Evolutionary conservation across 768 basidiomycete species (phyloP), one percentile per base, ranked within the genome.

Genomic region (Macrolepiota albuminosa): DNA sequence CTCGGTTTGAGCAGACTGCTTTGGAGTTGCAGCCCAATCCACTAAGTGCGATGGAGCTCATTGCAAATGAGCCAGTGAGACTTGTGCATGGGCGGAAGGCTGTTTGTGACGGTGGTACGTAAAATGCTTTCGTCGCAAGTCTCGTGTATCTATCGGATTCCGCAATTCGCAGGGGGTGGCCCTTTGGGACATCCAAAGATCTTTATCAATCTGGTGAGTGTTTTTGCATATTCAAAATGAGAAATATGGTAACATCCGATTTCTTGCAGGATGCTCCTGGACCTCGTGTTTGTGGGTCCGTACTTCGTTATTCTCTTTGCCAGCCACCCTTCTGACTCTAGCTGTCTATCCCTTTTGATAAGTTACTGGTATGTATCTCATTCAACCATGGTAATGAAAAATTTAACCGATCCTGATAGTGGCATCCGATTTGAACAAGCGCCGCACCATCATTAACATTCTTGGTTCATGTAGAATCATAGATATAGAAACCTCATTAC

Each of bases 101-200:
- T 2, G 80, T 88, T 52, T 99, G 97, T 71, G 96, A 99, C 71
- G 97, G 97, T 68, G 96, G 97, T 98, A 65, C 66, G 92, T 78
- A 51, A 1, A 48, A 33, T 45, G 24, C 24, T 55, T 55, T 54
- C 55, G 39, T 26, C 26, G 5, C 37, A 10, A 31, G 37, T 16
- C 42, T 6, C 8, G 18, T 50, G 18, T 9, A 14, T 49, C 26
- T 53, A 37, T 57, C 26, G 9, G 56, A 18, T 26, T 40, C 21
- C 26, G 2, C 70, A 98, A 96, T 36, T 21, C 24, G 5, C 70
- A 98, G 96, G 96, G 74, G 88, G 87, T 70, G 97, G 96, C 11
- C 84, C 97, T 46, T 82, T 99, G 33, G 97, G 97, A 26, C 97
- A 99, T 71, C 97, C 97, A 6, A 95, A 94, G 78, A 86, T 98